These are phyloP conservation scores for Arthrobotrys megalospora DNA, from an alignment of 2,329 filamentous ascomycete genomes.

Conservation along the genomic window DNA sequence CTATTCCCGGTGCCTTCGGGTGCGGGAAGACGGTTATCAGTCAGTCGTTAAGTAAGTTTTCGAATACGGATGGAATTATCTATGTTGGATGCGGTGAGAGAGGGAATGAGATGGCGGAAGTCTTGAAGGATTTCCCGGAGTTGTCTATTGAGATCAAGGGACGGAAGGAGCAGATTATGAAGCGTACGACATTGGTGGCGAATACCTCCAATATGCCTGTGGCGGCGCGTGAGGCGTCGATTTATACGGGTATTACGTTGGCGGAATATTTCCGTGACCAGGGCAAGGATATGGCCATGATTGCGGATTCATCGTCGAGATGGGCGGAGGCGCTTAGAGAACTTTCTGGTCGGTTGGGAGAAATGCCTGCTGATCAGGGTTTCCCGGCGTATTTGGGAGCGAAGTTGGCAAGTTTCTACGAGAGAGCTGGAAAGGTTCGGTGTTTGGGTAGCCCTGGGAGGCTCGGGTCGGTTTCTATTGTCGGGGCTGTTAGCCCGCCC, in stretches of 20 bases:
- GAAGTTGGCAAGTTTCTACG: conserved; percentile 99
- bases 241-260: conserved; percentile 96
- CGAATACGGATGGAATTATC: conserved; percentile 98
- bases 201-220: conserved; percentile 99
- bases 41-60: conserved; percentile 99
- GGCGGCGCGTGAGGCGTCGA: conserved; percentile 96
- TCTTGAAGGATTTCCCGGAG: conserved; percentile 99
- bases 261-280: conserved; percentile 98
- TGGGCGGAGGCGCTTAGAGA: conserved; percentile 99
- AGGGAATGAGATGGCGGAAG: conserved; percentile 99
- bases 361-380: conserved; percentile 99
- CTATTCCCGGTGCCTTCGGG: conserved; percentile 97
- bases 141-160: conserved; percentile 94
- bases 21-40: conserved; percentile 99
- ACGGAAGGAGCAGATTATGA: conserved; percentile 99
- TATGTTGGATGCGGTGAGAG: conserved; percentile 94
- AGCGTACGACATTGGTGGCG: conserved; percentile 97
- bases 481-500: conserved; percentile 95
- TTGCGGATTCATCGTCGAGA: conserved; percentile 97
- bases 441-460: conserved; percentile 90
- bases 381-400: conserved; percentile 97
- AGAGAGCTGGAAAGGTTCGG: conserved; percentile 90
- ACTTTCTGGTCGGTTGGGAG: conserved; percentile 96
- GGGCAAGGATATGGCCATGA: conserved; percentile 98
- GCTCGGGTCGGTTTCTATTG: conserved; percentile 93